Evolutionary conservation across 1,139 yeast genomes (phyloP).

Genomic region (Geotrichum citri-aurantii): DNA sequence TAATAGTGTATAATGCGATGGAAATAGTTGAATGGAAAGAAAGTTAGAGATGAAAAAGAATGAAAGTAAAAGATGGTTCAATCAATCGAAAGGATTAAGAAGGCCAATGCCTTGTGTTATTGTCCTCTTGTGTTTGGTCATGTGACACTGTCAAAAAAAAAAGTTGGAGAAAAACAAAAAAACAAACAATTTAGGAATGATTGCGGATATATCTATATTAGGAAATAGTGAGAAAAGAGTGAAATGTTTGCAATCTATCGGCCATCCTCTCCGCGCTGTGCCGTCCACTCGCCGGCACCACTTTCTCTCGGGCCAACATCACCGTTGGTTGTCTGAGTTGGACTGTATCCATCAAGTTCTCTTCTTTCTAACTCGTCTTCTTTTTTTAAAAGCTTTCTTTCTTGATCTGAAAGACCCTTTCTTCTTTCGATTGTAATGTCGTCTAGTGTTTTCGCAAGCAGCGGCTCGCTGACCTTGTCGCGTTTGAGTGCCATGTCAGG

Average conservation of each 20-base stretch:
- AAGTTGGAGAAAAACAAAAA: neutral
- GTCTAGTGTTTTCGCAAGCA: conserved; percentile 39
- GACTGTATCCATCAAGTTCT: conserved; percentile 32
- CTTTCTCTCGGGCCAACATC: conserved; percentile 49
- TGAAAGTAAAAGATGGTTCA: neutral
- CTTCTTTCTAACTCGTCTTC: conserved; percentile 41
- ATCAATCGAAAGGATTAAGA: neutral
- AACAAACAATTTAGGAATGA: neutral
- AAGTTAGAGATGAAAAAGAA: neutral
- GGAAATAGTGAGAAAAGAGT: neutral
- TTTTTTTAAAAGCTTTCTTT: conserved; percentile 33
- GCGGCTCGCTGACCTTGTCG: conserved; percentile 40
- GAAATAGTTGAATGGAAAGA: neutral
- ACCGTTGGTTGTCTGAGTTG: conserved; percentile 18
- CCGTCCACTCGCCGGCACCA: conserved; percentile 73
- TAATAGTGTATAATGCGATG: neutral
- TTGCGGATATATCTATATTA: neutral
- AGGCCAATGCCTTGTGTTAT: neutral
- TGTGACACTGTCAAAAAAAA: neutral
- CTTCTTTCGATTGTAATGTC: conserved; percentile 42
- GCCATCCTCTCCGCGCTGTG: conserved; percentile 72
- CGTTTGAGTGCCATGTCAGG: conserved; percentile 50
- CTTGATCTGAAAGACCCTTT: conserved; percentile 32
- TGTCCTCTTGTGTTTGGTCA: neutral
- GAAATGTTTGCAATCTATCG: conserved; percentile 4